Evolutionary conservation across 2,329 filamentous ascomycete genomes (phyloP).

Genomic region (Nectriaceae sp.): DNA sequence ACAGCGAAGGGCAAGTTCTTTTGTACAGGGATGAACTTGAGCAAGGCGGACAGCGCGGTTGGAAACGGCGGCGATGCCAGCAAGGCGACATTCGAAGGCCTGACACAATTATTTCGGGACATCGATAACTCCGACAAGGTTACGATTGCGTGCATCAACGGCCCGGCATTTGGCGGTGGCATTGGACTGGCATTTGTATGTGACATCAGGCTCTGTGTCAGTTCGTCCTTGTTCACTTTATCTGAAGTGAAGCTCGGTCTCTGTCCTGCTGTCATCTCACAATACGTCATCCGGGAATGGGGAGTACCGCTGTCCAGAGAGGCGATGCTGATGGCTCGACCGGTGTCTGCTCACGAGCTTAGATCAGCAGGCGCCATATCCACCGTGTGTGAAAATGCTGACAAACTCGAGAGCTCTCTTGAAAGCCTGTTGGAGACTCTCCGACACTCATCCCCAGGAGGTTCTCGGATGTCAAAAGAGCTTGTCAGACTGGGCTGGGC

Average conservation of each 20-base stretch:
- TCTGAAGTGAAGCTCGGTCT: constrained; percentile 43
- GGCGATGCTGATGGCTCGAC: constrained; percentile 39
- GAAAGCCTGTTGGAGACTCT: constrained; percentile 27
- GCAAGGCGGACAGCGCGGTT: constrained; percentile 12
- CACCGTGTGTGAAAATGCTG: constrained; percentile 19
- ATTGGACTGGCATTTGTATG: constrained; percentile 45
- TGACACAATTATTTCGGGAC: constrained; percentile 33
- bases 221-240: constrained; percentile 30
- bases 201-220: constrained; percentile 36
- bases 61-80: constrained; percentile 6
- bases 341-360: constrained; percentile 30
- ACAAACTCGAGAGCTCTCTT: constrained; percentile 7
- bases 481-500: constrained; percentile 31
- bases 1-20: constrained; percentile 38
- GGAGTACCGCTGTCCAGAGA: constrained; percentile 37
- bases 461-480: constrained; percentile 36
- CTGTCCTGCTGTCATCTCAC: constrained; percentile 40
- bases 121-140: constrained; percentile 42
- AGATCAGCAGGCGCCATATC: constrained; percentile 5
- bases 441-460: constrained; percentile 28
- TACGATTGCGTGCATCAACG: constrained; percentile 44
- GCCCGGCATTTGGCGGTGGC: constrained; percentile 45
- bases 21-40: constrained; percentile 44
- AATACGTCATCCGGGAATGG: constrained; percentile 41
- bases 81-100: constrained; percentile 20